Percentiles rank a stretch among this genome's conserved stretches.
These are phyloP conservation scores for Magnolia kwangsiensis DNA, from an alignment of 164 flowering plant species.

Conservation along the genomic window DNA sequence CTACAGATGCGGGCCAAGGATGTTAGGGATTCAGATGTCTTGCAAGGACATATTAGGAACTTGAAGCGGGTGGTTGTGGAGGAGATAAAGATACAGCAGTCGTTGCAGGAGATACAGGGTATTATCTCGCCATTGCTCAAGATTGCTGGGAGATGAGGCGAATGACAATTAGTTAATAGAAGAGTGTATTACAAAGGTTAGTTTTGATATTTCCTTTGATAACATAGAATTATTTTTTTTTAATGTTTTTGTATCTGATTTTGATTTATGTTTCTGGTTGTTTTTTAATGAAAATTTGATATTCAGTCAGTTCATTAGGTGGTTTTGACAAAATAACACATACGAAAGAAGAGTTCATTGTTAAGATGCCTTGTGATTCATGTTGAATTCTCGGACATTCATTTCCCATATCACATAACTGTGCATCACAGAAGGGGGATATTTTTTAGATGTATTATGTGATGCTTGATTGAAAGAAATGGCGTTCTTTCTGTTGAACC, in stretches of 20 bases:
- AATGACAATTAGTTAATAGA: background rate
- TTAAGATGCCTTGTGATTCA: too few relatives aligned
- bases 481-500: too few relatives aligned
- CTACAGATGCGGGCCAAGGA: constrained; percentile 60
- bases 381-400: too few relatives aligned
- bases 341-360: too few relatives aligned
- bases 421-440: too few relatives aligned
- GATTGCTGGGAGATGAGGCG: constrained; percentile 52
- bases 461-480: too few relatives aligned
- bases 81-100: constrained; percentile 70
- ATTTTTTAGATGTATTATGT: too few relatives aligned
- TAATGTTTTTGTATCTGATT: background rate
- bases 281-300: background rate
- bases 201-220: background rate
- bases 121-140: constrained; percentile 76
- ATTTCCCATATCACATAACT: too few relatives aligned
- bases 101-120: constrained; percentile 84
- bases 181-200: background rate
- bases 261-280: background rate
- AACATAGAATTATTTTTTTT: background rate
- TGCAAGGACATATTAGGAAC: constrained; percentile 52
- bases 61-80: constrained; percentile 64
- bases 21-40: constrained; percentile 37
- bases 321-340: background rate
- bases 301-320: background rate